Conservation (phyloP, 345 rosid species). For the Arabis hirsuta region DNA sequence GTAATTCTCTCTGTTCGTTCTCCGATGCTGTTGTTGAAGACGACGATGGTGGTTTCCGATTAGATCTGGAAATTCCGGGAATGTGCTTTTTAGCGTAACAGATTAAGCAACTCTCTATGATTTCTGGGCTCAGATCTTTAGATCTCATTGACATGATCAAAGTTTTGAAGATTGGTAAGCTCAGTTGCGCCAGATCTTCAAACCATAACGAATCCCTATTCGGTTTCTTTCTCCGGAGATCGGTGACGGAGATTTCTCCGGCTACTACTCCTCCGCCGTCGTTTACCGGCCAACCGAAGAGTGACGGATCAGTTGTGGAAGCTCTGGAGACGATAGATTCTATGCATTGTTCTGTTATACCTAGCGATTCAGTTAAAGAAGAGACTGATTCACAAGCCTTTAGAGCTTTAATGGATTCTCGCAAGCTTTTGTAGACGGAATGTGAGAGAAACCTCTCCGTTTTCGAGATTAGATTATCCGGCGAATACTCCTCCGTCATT, state of each 20-base stretch:
- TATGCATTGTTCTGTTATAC: conserved; percentile 66
- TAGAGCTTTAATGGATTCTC: conserved; percentile 73
- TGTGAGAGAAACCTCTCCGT: conserved; percentile 73
- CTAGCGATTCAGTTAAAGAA: conserved; percentile 58
- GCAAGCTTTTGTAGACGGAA: conserved; percentile 67
- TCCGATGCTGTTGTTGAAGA: conserved; percentile 69
- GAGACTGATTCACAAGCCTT: conserved; percentile 75
- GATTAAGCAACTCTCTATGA: conserved; percentile 81
- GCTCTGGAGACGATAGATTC: conserved; percentile 68
- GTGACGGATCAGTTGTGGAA: conserved; percentile 66
- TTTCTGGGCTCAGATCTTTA: conserved; percentile 60
- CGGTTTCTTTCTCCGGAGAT: conserved; percentile 54
- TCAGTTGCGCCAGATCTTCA: conserved; percentile 69
- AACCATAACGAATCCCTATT: conserved; percentile 59
- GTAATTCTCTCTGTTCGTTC: conserved; percentile 74
- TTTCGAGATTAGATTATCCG: conserved; percentile 72
- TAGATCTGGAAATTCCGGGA: conserved; percentile 76
- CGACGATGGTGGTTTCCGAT: conserved; percentile 63
- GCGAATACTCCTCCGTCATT: conserved; percentile 86
- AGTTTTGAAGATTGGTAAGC: conserved; percentile 57
- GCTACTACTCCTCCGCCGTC: conserved; percentile 42
- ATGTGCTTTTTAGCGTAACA: conserved; percentile 76
- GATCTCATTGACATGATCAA: conserved; percentile 67
- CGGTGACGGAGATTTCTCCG: conserved; percentile 1
- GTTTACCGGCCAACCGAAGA: conserved; percentile 94